Base-by-base conservation (phyloP, 306 rosid genomes). In the Gastrolobium bilobum region DNA sequence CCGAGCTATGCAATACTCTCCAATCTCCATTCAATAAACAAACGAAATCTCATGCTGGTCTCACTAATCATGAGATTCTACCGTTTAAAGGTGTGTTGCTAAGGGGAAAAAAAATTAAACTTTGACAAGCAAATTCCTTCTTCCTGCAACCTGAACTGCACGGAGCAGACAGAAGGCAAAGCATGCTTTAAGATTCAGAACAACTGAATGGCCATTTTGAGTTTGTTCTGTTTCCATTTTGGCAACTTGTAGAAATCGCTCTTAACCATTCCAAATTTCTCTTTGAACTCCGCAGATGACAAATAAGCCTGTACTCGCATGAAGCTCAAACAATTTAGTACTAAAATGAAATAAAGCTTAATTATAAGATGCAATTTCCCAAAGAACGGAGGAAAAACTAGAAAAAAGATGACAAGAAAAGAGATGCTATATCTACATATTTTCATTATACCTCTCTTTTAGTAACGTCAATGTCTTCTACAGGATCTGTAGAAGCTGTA, bases 141-240 rank as follows among this genome's bases (percentile, higher is more conserved):
- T 75, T 86, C 91, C 89, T 87, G 90, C 72, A 87, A 73, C 85
- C 74, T 53, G 62, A 80, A 81, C 84, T 75, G 79, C 82, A 68
- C 85, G 78, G 70, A 78, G 87, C 87, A 72, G 81, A 84, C 63
- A 84, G 63, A 85, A 67, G 77, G 77, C 29, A 2, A 65, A 73
- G 76, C 71, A 33, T 30, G 14, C 44, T 71, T 44, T 63, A 73
- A 81, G 76, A 76, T 79, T 96, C 86, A 96, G 84, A 96, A 96
- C 72, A 96, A 79, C 33, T 90, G 94, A 90, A 91, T 78, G 43
- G 93, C 93, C 94, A 91, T 89, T 84, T 96, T 96, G 60, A 90
- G 88, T 91, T 96, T 96, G 92, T 93, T 96, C 88, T 96, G 99
- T 85, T 96, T 96, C 99, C 99, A 96, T 86, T 88, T 96, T 43